Percentiles rank a stretch among this genome's conserved stretches.
phyloP scores from a whole-genome alignment of 2,329 filamentous ascomycete genomes.

The Ploettnerulaceae sp. region DNA sequence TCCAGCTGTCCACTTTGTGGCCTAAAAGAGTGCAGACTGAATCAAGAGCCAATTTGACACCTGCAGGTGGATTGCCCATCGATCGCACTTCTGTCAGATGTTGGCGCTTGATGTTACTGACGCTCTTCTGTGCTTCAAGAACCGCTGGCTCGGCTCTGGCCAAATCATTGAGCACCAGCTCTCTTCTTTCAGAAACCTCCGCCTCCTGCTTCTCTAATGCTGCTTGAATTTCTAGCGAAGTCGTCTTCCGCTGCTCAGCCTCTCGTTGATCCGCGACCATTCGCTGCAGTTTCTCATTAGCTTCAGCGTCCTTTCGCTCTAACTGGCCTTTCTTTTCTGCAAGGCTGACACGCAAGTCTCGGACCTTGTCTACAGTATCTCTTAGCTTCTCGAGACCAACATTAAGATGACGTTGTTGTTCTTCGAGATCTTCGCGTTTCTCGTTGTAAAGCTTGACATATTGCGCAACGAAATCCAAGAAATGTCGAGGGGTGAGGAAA shows the following conservation, averaged over 20 bases:
- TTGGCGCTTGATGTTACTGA: constrained; percentile 97
- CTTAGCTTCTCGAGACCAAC: constrained; percentile 95
- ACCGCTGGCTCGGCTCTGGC: constrained; percentile 92
- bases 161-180: constrained; percentile 82
- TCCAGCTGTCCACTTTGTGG: constrained; percentile 88
- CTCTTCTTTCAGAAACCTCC: constrained; percentile 75
- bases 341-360: constrained; percentile 82
- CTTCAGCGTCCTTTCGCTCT: constrained; percentile 89
- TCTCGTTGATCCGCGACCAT: constrained; percentile 97
- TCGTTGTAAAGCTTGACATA: constrained; percentile 97
- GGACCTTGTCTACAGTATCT: constrained; percentile 96
- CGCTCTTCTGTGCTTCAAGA: constrained; percentile 86
- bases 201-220: constrained; percentile 85
- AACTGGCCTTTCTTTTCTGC: constrained; percentile 92
- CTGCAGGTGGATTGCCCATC: constrained; percentile 87
- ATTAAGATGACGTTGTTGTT: constrained; percentile 97
- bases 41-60: constrained; percentile 88
- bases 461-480: constrained; percentile 95
- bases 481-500: constrained; percentile 92
- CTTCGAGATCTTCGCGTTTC: constrained; percentile 96
- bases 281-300: constrained; percentile 92
- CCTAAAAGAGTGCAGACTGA: constrained; percentile 95
- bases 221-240: constrained; percentile 82
- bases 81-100: constrained; percentile 96
- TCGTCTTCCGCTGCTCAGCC: constrained; percentile 84